Base-by-base conservation (phyloP, 306 rosid genomes). In the Luffa acutangula region DNA sequence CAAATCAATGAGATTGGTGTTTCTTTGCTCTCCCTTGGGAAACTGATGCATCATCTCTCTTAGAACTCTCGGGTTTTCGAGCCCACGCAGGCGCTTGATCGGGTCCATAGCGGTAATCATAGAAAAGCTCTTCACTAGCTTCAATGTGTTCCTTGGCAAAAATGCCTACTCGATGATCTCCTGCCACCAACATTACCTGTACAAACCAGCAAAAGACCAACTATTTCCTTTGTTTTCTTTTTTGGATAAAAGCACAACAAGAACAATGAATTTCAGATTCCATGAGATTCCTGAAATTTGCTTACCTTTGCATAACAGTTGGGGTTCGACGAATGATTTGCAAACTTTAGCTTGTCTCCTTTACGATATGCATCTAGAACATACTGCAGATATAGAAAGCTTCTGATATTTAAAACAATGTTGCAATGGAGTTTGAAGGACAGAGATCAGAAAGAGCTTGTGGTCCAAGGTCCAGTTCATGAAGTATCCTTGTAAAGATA, bases 341-440 rank as follows among this genome's bases (percentile, higher is more conserved):
- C 98, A 80, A 95, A 95, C 86, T 95, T 95, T 81, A 95, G 90
- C 88, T 95, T 92, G 90, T 95, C 97, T 73, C 98, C 98, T 89
- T 92, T 95, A 82, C 98, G 95, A 78, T 92, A 92, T 75, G 98
- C 98, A 85, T 95, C 98, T 37, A 95, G 93, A 85, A 95, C 98
- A 56, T 82, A 92, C 98, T 95, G 97, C 33, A 14, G 57, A 91
- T 72, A 85, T 45, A 87, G 12, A 82, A 7, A 76, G 65, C 71
- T 74, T 65, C 53, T 57, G 36, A 69, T 74, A 81, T 46, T 20
- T 20, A 71, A 25, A 85, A 80, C 54, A 75, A 64, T 36, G 42
- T 14, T 63, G 33, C 52, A 62, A 77, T 60, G 70, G 39, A 12
- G 17, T 65, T 72, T 79, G 39, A 31, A 64, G 81, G 21, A 74